phyloP scores from a whole-genome alignment of 371 early-diverging fungal species.

The Rhizopus microsporus region DNA sequence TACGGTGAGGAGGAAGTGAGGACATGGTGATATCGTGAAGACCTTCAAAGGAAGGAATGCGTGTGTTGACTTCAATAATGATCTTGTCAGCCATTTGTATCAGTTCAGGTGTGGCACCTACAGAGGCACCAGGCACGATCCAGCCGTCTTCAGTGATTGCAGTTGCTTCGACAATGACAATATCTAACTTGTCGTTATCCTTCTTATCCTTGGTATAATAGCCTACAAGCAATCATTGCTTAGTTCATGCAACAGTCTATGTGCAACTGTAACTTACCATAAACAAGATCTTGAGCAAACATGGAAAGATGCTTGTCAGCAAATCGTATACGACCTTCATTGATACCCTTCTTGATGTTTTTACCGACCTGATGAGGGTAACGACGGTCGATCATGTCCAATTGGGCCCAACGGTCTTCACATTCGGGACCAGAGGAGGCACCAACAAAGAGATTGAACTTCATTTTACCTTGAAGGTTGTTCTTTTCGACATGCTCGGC shows the following conservation, averaged over 20 bases:
- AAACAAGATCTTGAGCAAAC: conserved; percentile 56
- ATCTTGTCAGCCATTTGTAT: conserved; percentile 56
- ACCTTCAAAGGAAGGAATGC: conserved; percentile 56
- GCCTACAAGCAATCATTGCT: conserved; percentile 18
- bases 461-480: conserved; percentile 54
- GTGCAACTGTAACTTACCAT: conserved; percentile 31
- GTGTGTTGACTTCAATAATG: conserved; percentile 58
- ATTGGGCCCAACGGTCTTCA: conserved; percentile 51
- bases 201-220: conserved; percentile 52
- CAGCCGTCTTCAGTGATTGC: conserved; percentile 57
- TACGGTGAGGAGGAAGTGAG: conserved; percentile 46
- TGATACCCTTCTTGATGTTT: conserved; percentile 55
- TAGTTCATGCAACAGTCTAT: background rate
- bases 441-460: conserved; percentile 56
- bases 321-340: conserved; percentile 55
- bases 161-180: conserved; percentile 58
- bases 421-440: conserved; percentile 53
- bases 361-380: conserved; percentile 61
- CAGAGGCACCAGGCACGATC: conserved; percentile 57
- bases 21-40: conserved; percentile 52
- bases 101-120: conserved; percentile 58
- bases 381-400: conserved; percentile 57
- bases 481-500: conserved; percentile 58
- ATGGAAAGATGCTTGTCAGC: conserved; percentile 61
- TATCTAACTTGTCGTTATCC: conserved; percentile 44